Evolutionary conservation across 2,329 filamentous ascomycete species (phyloP).

Genomic region (Fusarium continuum): DNA sequence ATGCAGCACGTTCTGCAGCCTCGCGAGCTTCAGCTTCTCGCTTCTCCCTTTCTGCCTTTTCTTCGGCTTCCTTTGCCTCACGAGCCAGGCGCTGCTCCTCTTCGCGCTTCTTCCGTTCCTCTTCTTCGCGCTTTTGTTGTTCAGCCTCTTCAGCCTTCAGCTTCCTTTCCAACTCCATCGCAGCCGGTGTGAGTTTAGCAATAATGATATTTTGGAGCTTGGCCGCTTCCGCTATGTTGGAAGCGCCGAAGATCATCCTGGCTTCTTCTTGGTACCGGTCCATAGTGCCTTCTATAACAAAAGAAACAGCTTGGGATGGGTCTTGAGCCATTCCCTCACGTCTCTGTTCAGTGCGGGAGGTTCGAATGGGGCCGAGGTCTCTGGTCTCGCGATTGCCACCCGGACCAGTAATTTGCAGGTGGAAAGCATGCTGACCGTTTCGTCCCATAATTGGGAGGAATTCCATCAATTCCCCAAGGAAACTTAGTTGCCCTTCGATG

Average conservation of each 20-base stretch:
- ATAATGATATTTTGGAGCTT: constrained; percentile 75
- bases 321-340: constrained; percentile 62
- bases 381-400: constrained; percentile 60
- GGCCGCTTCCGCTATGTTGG: constrained; percentile 71
- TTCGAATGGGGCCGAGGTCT: constrained; percentile 57
- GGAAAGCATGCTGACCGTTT: constrained; percentile 62
- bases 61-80: constrained; percentile 78
- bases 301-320: constrained; percentile 78
- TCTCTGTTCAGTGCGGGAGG: constrained; percentile 58
- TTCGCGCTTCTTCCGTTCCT: constrained; percentile 68
- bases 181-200: constrained; percentile 80
- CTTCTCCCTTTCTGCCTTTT: constrained; percentile 71
- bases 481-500: constrained; percentile 61
- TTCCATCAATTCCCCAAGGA: constrained; percentile 66
- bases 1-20: constrained; percentile 64
- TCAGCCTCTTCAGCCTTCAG: constrained; percentile 68
- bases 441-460: constrained; percentile 59
- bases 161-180: constrained; percentile 82
- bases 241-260: constrained; percentile 80
- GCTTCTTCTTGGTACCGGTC: constrained; percentile 91
- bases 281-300: constrained; percentile 75
- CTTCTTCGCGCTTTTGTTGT: constrained; percentile 59
- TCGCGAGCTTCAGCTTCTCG: constrained; percentile 76
- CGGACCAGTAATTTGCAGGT: constrained; percentile 66
- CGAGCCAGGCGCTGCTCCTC: constrained; percentile 72